Evolutionary conservation across 441 rosid genomes (phyloP).

Genomic region (Geranium incanum): DNA sequence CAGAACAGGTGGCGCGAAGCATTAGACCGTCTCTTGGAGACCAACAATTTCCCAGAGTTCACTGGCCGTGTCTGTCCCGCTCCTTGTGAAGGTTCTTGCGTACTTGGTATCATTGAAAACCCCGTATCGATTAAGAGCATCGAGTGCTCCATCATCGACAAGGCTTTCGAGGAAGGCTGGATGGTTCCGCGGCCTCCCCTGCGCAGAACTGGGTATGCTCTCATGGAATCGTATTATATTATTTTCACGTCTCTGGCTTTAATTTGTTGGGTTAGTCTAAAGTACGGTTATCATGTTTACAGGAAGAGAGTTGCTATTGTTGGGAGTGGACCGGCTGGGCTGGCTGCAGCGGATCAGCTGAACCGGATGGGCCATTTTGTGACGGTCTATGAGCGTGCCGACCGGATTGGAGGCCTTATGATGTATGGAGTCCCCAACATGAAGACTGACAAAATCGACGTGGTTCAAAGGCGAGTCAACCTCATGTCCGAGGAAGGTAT

Average conservation of each 20-base stretch:
- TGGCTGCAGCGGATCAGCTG: constrained; percentile 99
- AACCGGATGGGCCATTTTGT: constrained; percentile 94
- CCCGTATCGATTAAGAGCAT: constrained; percentile 96
- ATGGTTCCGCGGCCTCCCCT: constrained; percentile 94
- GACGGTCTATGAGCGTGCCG: constrained; percentile 91
- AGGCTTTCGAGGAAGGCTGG: constrained; percentile 99
- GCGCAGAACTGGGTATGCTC: constrained; percentile 73
- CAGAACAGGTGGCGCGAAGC: constrained; percentile 99
- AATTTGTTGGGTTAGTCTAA: background rate
- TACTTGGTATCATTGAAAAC: constrained; percentile 97
- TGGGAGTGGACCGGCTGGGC: constrained; percentile 98
- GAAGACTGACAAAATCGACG: constrained; percentile 94
- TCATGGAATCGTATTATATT: background rate
- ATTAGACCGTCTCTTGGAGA: constrained; percentile 86
- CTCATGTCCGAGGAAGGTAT: constrained; percentile 92
- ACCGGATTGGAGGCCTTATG: constrained; percentile 98
- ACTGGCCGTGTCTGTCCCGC: constrained; percentile 99
- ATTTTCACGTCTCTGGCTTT: background rate
- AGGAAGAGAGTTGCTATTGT: constrained; percentile 87
- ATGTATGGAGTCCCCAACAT: constrained; percentile 99
- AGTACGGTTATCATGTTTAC: constrained; percentile 14
- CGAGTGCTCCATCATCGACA: constrained; percentile 92
- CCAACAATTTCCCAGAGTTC: constrained; percentile 97
- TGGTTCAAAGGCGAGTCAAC: constrained; percentile 88
- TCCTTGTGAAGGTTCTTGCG: constrained; percentile 99